Conservation (phyloP, 345 rosid genomes). For the Raphanus sativus region DNA sequence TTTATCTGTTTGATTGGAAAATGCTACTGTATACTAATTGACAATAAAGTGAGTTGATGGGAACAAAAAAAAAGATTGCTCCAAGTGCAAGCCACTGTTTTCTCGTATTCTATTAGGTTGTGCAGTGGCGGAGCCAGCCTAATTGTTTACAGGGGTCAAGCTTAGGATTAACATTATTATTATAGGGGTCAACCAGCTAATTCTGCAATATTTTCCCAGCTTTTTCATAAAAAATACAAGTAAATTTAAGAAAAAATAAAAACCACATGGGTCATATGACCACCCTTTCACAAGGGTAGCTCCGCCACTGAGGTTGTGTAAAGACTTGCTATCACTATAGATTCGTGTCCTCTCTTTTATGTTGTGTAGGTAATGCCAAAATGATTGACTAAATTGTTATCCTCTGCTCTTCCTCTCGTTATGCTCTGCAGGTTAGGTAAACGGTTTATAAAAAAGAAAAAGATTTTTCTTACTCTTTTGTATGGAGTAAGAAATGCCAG, state of each 20-base stretch:
- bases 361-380: constrained; percentile 2
- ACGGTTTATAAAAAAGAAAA: constrained; percentile 36
- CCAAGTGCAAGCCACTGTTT: constrained; percentile 7
- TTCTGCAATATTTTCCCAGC: too few species aligned
- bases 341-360: constrained; percentile 23
- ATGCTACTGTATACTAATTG: constrained; percentile 3
- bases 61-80: constrained; percentile 18
- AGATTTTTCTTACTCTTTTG: constrained; percentile 65
- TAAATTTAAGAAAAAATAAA: too few species aligned
- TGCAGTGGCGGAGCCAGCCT: too few species aligned
- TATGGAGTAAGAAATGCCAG: constrained; percentile 99
- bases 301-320: constrained; percentile 15
- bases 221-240: too few species aligned
- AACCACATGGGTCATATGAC: too few species aligned
- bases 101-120: constrained; percentile 35
- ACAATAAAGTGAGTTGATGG: not conserved
- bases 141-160: too few species aligned
- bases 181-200: too few species aligned
- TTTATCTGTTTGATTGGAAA: constrained; percentile 24
- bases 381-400: not conserved
- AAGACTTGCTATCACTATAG: constrained; percentile 5
- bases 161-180: too few species aligned
- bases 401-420: constrained; percentile 8
- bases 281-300: too few species aligned
- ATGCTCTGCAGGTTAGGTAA: constrained; percentile 45